These are phyloP conservation scores for Colletotrichum orchidophilum DNA, from an alignment of 2,329 filamentous ascomycete genomes.

Conservation along the genomic window DNA sequence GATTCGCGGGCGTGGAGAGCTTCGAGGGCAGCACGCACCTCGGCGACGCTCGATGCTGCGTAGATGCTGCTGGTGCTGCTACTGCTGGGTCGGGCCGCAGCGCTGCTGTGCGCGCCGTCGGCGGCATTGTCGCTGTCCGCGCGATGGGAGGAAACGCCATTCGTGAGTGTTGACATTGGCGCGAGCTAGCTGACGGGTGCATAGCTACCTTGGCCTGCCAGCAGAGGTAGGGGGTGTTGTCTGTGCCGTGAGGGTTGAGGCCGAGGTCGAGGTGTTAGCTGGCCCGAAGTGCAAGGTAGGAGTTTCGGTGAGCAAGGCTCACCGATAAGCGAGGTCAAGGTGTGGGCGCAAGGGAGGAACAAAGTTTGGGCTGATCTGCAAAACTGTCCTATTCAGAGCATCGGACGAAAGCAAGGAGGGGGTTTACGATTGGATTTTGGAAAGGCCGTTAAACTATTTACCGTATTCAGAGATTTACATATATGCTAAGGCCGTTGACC, in stretches of 20 bases:
- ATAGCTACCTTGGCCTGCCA: conserved; percentile 49
- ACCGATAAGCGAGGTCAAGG: conserved; percentile 33
- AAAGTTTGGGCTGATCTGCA: conserved; percentile 17
- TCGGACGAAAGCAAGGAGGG: neutral
- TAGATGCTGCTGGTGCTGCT: conserved; percentile 56
- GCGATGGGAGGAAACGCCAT: conserved; percentile 52
- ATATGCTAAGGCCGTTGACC: conserved; percentile 19
- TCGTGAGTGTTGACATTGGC: conserved; percentile 59
- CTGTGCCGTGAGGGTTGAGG: conserved; percentile 28
- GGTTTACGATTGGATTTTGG: neutral
- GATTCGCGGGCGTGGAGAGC: conserved; percentile 81
- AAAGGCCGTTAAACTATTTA: conserved; percentile 30
- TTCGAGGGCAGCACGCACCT: conserved; percentile 81
- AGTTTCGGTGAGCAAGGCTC: conserved; percentile 28
- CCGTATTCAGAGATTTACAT: conserved; percentile 25
- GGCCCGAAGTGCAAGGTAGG: conserved; percentile 30
- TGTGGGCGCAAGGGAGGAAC: conserved; percentile 28
- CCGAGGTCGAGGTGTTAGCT: conserved; percentile 33
- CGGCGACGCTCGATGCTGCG: conserved; percentile 77
- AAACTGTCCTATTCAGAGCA: conserved; percentile 4
- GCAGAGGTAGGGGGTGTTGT: conserved; percentile 30
- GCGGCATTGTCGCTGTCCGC: conserved; percentile 42
- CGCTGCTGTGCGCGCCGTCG: conserved; percentile 29
- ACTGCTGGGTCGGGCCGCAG: conserved; percentile 14
- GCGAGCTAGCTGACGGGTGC: conserved; percentile 49